Evolutionary conservation across 2,329 filamentous ascomycete genomes (phyloP).

Genomic region (Blumeria hordei): DNA sequence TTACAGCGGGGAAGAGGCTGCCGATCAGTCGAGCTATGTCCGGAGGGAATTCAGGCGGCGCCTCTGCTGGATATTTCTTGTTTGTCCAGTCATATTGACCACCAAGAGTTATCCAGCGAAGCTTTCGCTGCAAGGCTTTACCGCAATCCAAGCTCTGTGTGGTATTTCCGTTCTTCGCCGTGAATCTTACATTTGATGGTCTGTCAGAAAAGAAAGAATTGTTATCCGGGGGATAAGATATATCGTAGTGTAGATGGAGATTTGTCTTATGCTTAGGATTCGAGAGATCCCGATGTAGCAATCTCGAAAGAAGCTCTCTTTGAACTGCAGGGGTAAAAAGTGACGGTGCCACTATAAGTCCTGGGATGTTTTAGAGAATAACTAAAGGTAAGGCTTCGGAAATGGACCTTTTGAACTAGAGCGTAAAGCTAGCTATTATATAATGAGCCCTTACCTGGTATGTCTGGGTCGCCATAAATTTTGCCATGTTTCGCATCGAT

Average conservation of each 20-base stretch:
- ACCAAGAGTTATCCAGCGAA: conserved; percentile 86
- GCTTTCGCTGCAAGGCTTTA: conserved; percentile 50
- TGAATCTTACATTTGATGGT: conserved; percentile 28
- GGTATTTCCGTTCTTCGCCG: conserved; percentile 44
- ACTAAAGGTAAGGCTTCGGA: too few species aligned
- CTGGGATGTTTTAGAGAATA: conserved; percentile 21
- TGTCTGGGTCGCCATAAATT: conserved; percentile 34
- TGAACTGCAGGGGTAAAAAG: conserved; percentile 51
- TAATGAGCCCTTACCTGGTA: conserved; percentile 32
- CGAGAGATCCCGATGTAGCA: conserved; percentile 57
- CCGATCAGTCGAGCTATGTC: conserved; percentile 48
- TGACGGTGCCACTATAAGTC: conserved; percentile 53
- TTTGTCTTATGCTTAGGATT: conserved; percentile 63
- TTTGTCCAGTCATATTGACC: conserved; percentile 93
- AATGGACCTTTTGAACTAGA: too few species aligned
- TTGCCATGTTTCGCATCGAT: conserved; percentile 8
- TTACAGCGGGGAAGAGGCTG: conserved; percentile 49
- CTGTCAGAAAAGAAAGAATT: conserved; percentile 30
- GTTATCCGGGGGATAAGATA: conserved; percentile 30
- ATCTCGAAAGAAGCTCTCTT: conserved; percentile 38
- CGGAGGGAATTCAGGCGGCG: conserved; percentile 45
- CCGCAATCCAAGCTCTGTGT: conserved; percentile 50
- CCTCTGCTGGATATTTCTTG: conserved; percentile 50
- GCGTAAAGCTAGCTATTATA: too few species aligned
- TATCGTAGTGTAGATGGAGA: conserved; percentile 57